Evolutionary conservation across 768 basidiomycete species (phyloP), one percentile per base, ranked within the genome.

Genomic region (Hirschioporus abietinus): DNA sequence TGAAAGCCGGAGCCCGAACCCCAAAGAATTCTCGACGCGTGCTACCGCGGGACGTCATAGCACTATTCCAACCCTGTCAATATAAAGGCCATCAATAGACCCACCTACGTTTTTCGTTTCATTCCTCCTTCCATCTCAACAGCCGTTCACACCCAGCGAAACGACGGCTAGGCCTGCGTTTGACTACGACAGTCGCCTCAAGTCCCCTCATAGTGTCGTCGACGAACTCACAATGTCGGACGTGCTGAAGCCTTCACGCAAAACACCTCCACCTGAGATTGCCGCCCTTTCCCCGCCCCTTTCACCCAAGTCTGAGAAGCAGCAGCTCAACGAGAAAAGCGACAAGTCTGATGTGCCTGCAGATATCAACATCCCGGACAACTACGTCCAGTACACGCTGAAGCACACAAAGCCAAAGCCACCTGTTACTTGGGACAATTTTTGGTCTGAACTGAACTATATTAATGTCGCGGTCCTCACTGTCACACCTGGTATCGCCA

Each of bases 381-480:
- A 93, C 81, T 93, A 93, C 72, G 91, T 93, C 74, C 79, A 87
- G 25, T 83, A 90, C 76, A 91, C 88, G 4, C 82, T 93, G 72
- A 85, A 84, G 71, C 87, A 84, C 35, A 81, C 84, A 67, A 90
- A 89, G 73, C 72, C 87, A 2, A 81, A 89, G 12, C 91, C 91
- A 0, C 90, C 90, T 0, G 78, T 93, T 69, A 79, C 81, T 4
- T 86, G 82, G 85, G 74, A 78, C 30, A 92, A 88, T 72, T 74
- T 84, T 65, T 69, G 76, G 71, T 78, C 78, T 25, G 89, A 93
- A 72, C 78, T 94, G 70, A 88, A 91, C 77, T 96, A 88, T 86
- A 82, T 95, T 71, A 89, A 85, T 71, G 83, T 91, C 73, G 73
- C 79, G 69, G 87, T 93, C 70, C 85, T 96, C 70, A 87, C 85